phyloP scores from a whole-genome alignment of 2,329 filamentous ascomycete genomes.

The Diaporthe batatas region DNA sequence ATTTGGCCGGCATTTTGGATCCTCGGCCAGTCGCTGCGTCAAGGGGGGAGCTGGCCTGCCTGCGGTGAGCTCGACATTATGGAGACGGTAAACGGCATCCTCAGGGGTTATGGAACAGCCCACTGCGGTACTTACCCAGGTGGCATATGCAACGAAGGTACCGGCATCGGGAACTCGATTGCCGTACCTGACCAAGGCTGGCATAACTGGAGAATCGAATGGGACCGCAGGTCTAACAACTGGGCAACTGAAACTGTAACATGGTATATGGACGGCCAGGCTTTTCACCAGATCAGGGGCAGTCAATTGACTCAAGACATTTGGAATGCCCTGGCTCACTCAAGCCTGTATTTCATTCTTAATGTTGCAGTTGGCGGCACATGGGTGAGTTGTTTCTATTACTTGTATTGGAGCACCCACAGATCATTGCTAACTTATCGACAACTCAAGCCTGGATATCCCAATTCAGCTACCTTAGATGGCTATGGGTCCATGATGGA shows the following conservation, averaged over 20 bases:
- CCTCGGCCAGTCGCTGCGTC: constrained; percentile 61
- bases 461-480: constrained; percentile 47
- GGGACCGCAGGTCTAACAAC: constrained; percentile 58
- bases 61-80: constrained; percentile 66
- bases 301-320: constrained; percentile 55
- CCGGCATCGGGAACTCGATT: constrained; percentile 54
- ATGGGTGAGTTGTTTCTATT: constrained; percentile 48
- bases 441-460: constrained; percentile 47
- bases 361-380: constrained; percentile 50
- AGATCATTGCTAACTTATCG: not conserved
- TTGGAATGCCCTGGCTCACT: constrained; percentile 55
- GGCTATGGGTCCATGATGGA: constrained; percentile 51
- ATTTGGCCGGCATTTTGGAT: constrained; percentile 69
- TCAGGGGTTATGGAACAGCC: constrained; percentile 61
- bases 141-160: constrained; percentile 62
- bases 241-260: constrained; percentile 63
- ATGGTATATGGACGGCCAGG: constrained; percentile 61
- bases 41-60: constrained; percentile 61
- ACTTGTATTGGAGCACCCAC: not conserved
- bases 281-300: constrained; percentile 60
- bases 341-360: constrained; percentile 47
- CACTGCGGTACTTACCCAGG: constrained; percentile 61
- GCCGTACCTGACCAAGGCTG: constrained; percentile 60
- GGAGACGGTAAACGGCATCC: constrained; percentile 61
- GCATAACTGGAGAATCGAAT: constrained; percentile 63